Conservation (phyloP, 495 filamentous ascomycete species). For the Penicillium psychrofluorescens region DNA sequence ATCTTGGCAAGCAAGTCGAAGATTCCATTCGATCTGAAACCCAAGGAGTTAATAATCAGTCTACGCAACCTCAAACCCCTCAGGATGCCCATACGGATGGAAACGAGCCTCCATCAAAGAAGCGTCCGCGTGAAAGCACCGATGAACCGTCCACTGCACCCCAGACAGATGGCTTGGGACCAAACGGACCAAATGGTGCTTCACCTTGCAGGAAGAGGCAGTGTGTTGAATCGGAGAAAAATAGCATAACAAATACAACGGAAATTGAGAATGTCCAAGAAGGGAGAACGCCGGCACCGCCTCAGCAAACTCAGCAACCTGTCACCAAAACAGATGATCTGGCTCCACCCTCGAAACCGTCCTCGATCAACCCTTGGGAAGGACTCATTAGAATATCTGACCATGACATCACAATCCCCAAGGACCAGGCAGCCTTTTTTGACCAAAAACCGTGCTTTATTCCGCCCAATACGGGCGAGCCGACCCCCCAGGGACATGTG, state of each 20-base stretch:
- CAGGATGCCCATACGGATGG: too few relatives aligned
- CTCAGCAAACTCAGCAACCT: neutral
- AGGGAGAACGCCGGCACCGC: neutral
- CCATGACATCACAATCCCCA: constrained; percentile 47
- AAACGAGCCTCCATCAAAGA: constrained; percentile 1
- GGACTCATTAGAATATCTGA: constrained; percentile 33
- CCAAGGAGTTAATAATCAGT: too few relatives aligned
- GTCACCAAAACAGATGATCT: neutral
- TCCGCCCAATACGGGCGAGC: constrained; percentile 22
- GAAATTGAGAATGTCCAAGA: neutral
- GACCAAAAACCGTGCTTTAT: constrained; percentile 40
- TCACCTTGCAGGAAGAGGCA: constrained; percentile 10
- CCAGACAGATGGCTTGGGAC: neutral
- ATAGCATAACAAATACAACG: neutral
- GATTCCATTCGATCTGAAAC: too few relatives aligned
- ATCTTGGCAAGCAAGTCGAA: too few relatives aligned
- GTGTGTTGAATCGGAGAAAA: constrained; percentile 1
- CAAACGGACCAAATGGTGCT: neutral
- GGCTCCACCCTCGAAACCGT: neutral
- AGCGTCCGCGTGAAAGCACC: constrained; percentile 7
- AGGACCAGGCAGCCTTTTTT: constrained; percentile 54
- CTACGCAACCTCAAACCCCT: too few relatives aligned
- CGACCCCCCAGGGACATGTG: constrained; percentile 23
- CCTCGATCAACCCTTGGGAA: constrained; percentile 22
- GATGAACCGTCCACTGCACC: neutral